Base-by-base conservation (phyloP, 2,329 filamentous ascomycete species). In the Lecanoromycetidae sp. region DNA sequence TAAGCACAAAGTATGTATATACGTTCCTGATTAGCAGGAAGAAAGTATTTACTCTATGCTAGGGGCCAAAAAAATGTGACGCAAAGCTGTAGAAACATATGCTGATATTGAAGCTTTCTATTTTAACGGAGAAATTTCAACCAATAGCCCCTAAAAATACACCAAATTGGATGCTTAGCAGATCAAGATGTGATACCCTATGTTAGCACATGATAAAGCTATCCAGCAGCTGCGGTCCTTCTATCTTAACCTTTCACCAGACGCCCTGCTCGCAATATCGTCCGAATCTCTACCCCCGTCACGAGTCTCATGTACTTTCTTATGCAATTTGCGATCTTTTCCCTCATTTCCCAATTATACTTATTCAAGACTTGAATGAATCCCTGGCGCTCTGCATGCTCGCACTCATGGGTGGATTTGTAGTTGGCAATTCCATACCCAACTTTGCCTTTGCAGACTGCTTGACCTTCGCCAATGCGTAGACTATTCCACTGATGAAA, bases 341-440 rank as follows among this genome's bases (percentile, higher is more conserved):
- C 22, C 10, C 17, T 15, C 20, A 20, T 7, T 29, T 23, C 37
- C 13, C 8, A 8, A 32, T 33, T 12, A 15, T 8, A n/a, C 13
- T 17, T 3, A 5, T 17, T 61, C 66, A 82, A 58, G 76, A 79
- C 64, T 90, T 88, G 51, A 87, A 71, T 13, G 83, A 82, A 64
- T 96, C 90, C 59, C 85, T 78, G 75, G 81, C 87, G 70, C 88
- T 95, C 68, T 88, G 82, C 54, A 84, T 82, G 71, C 88, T 95
- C 20, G 90, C 87, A 64, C 88, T 95, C 69, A 93, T 83, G 1
- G 78, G 77, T 36, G 77, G 70, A 57, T 82, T 75, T 38, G 68
- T 72, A 19, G 75, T 75, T 2, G 82, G 87, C 32, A 88, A 77
- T 44, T 84, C 67, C 30, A 35, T 41, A 17, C 76, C 71, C 58